Base-by-base conservation (phyloP, 345 rosid species). In the Triadica sebifera region DNA sequence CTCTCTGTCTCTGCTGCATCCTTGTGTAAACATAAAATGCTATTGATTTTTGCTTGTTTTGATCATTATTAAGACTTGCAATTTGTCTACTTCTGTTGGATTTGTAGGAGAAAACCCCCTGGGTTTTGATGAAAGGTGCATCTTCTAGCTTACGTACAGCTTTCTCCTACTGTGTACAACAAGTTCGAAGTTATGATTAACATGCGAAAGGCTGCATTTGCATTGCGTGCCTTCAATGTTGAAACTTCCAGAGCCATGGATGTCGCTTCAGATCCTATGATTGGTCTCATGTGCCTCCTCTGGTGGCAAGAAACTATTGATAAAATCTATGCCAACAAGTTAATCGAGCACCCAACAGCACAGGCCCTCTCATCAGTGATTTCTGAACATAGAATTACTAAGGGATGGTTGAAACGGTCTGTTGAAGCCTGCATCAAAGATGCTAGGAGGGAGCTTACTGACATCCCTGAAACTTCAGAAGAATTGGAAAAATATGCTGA, bases 261-360 rank as follows among this genome's bases (percentile, higher is more conserved):
- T 75, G 85, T 92, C 72, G 92, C 98, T 65, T 94, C 98, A 59
- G 95, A 94, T 80, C 93, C 97, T 67, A 88, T 80, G 59, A 89
- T 94, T 51, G 98, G 97, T 11, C 90, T 94, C 41, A 92, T 92
- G 97, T 90, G 95, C 50, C 88, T 94, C 53, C 80, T 92, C 15
- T 92, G 98, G 98, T 91, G 97, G 98, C 87, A 89, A 86, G 98
- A 94, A 77, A 89, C 89, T 43, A 85, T 94, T 47, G 97, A 92
- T 77, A 94, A 90, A 84, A 87, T 94, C 70, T 94, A 90, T 74
- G 74, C 85, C 67, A 83, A 84, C 12, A 88, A 94, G 69, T 58
- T 81, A 39, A 84, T 94, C 4, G 91, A 90, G 84, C 93, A 92
- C 77, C 97, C 97, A 37, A 75, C 88, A 12, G 97, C 97, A 24